Conservation (phyloP, 495 filamentous ascomycete species). For the Cairneyella variabilis region DNA sequence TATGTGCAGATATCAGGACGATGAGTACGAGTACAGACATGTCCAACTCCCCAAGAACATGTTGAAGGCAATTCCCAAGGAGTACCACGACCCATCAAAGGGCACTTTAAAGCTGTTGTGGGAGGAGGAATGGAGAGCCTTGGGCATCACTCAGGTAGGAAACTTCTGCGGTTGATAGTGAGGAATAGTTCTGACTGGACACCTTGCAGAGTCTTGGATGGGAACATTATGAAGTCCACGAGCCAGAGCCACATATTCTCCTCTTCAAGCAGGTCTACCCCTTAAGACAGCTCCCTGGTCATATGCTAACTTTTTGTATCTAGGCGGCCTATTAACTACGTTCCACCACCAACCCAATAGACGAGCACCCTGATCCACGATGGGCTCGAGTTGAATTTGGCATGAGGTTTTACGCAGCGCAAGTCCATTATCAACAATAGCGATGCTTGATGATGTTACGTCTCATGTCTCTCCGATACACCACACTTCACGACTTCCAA, state of each 20-base stretch:
- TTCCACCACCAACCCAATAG: conserved; percentile 60
- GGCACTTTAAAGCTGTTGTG: conserved; percentile 94
- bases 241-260: conserved; percentile 96
- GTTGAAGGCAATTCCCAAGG: conserved; percentile 93
- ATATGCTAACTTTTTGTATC: too few relatives aligned
- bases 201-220: conserved; percentile 82
- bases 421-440: conserved; percentile 11
- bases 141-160: conserved; percentile 91
- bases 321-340: conserved; percentile 85
- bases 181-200: too few relatives aligned
- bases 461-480: conserved; percentile 24
- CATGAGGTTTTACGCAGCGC: conserved; percentile 10
- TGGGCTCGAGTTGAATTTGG: conserved; percentile 21
- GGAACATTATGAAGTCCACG: conserved; percentile 99
- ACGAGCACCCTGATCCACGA: background rate
- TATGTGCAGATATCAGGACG: conserved; percentile 70
- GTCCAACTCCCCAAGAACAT: conserved; percentile 96
- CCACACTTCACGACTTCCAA: conserved; percentile 16
- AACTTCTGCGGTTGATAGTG: too few relatives aligned
- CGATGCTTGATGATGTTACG: conserved; percentile 26
- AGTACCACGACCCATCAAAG: conserved; percentile 87
- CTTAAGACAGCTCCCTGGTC: too few relatives aligned
- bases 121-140: conserved; percentile 96
- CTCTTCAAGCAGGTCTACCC: conserved; percentile 81
- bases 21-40: conserved; percentile 88